Evolutionary conservation across 2,329 filamentous ascomycete genomes (phyloP).

Genomic region (Fusarium sp.): DNA sequence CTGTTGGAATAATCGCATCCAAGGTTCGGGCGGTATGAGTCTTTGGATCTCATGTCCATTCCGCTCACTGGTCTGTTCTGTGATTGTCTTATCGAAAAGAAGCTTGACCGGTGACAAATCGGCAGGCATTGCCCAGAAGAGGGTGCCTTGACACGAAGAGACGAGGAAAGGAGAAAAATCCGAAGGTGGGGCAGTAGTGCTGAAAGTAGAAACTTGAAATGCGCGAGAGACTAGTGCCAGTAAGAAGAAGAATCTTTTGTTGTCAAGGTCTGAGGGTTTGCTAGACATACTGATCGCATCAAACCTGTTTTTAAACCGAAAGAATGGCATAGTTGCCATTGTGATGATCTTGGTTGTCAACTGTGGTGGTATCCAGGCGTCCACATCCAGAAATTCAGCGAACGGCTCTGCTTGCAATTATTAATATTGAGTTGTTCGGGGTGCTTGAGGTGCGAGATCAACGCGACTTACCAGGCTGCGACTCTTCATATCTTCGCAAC

Average conservation of each 20-base stretch:
- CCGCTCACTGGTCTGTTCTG: accelerated
- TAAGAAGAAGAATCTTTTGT: too few relatives aligned
- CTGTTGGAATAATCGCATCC: background rate
- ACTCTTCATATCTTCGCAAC: background rate
- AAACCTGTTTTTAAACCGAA: background rate
- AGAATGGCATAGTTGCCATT: background rate
- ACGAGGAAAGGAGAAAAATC: too few relatives aligned
- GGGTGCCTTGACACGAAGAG: too few relatives aligned
- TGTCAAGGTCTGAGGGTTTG: background rate
- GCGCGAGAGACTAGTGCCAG: too few relatives aligned
- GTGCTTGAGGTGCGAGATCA: too few relatives aligned
- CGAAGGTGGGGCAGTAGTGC: too few relatives aligned
- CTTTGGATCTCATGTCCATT: accelerated
- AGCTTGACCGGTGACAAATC: too few relatives aligned
- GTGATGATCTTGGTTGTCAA: accelerated
- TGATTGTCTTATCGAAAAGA: background rate
- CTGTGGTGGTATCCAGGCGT: background rate
- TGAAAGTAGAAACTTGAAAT: too few relatives aligned
- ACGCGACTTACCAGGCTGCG: accelerated
- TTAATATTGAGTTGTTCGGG: too few relatives aligned
- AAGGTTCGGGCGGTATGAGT: background rate
- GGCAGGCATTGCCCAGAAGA: too few relatives aligned
- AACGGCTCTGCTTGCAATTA: too few relatives aligned
- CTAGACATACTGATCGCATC: background rate
- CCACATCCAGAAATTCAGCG: too few relatives aligned